Conservation (phyloP, 495 filamentous ascomycete genomes). For the Thozetella sp. region DNA sequence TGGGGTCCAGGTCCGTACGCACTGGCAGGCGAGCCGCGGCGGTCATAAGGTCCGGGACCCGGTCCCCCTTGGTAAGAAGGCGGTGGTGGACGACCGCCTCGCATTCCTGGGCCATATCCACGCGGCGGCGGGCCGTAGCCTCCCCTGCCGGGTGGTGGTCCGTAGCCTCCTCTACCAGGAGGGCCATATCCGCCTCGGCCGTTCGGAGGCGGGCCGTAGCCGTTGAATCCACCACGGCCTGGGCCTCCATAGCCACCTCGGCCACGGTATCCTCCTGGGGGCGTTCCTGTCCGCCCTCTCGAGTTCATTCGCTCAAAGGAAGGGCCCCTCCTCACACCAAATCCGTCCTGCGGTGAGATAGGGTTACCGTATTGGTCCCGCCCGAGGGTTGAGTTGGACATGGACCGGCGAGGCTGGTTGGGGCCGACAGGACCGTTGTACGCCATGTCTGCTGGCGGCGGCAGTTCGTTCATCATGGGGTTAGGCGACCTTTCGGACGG, state of each 20-base stretch:
- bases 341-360: slow-evolving; percentile 46
- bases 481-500: slow-evolving; percentile 49
- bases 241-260: slow-evolving; percentile 51
- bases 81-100: slow-evolving; percentile 59
- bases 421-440: slow-evolving; percentile 20
- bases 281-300: slow-evolving; percentile 50
- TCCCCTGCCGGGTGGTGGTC: slow-evolving; percentile 37
- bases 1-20: slow-evolving; percentile 41
- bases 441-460: slow-evolving; percentile 25
- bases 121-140: slow-evolving; percentile 54
- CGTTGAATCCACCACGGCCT: slow-evolving; percentile 37
- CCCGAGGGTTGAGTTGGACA: slow-evolving; percentile 29
- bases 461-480: slow-evolving; percentile 29
- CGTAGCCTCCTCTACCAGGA: slow-evolving; percentile 45
- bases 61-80: slow-evolving; percentile 42
- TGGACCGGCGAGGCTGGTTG: slow-evolving; percentile 24
- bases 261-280: slow-evolving; percentile 51
- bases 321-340: slow-evolving; percentile 59
- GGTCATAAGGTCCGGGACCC: slow-evolving; percentile 37
- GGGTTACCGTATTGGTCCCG: slow-evolving; percentile 75
- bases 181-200: slow-evolving; percentile 41
- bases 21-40: slow-evolving; percentile 44
- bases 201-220: slow-evolving; percentile 31
- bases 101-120: slow-evolving; percentile 58
- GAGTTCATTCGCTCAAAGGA: slow-evolving; percentile 62